Base-by-base conservation (phyloP, 2,329 filamentous ascomycete species). In the Onygenales sp. region DNA sequence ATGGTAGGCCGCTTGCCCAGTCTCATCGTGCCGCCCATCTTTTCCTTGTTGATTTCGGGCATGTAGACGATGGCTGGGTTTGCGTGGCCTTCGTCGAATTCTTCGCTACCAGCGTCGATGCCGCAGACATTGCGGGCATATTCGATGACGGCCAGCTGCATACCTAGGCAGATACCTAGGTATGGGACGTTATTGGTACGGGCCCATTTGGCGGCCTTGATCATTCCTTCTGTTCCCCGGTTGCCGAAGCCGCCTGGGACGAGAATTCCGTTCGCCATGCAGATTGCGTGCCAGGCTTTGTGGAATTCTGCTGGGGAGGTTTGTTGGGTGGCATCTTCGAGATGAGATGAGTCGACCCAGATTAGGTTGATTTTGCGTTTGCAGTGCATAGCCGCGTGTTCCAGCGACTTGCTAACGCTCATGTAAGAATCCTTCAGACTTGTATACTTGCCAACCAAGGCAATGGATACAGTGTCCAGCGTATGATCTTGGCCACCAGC, bases 141-240 rank as follows among this genome's bases (percentile, higher is more conserved):
- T 70, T 97, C 91, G 60, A 96, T 86, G 46, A 95, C 89, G 17
- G 92, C 90, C 46, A 95, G 80, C 69, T 97, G 93, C 84, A 95
- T 89, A 54, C 90, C 90, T 21, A 96, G 76, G 67, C 92, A 96
- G 58, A 97, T 86, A 55, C 93, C 93, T 0, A 97, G 78, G 72
- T 86, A 96, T 1, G 90, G 90, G 3, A 81, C 81, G 57, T 86
- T 84, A 62, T 89, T 84, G 60, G 86, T 85, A 53, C 93, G 84
- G 1, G 92, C 91, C 85, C 87, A 96, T 59, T 84, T 85, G n/a
- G 87, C 86, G 2, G 86, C 87, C 53, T 82, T 76, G 63, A 97
- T 85, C 90, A 97, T 97, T 57, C 93, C 93, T 66, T 92, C 85
- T 0, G 83, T 89, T 54, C 89, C 92, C 61, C 93, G 79, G 39